Base-by-base conservation (phyloP, 495 filamentous ascomycete species). In the Penicillium coffeae region DNA sequence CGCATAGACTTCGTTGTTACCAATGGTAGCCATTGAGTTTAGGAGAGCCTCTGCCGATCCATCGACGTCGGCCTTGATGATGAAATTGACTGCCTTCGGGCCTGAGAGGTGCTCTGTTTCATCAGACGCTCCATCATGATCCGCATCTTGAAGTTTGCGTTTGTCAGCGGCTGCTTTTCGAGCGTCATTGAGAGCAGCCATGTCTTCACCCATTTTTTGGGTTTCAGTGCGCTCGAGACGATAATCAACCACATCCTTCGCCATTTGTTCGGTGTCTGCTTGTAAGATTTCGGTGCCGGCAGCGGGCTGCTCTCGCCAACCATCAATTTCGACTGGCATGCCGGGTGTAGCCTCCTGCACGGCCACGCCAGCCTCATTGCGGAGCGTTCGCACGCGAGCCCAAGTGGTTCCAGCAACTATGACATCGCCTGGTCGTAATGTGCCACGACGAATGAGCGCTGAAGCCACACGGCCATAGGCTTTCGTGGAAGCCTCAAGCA, bases 401-500 rank as follows among this genome's bases (percentile, higher is more conserved):
- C 88, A 95, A 0, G 89, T 88, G 8, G 74, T 77, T 16, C 93
- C 94, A 0, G 94, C 94, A 10, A 96, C 89, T 50, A 99, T 79
- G 48, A 87, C 77, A 62, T 95, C 87, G 7, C 94, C 93, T 0
- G 75, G 72, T 1, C 83, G 78, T 9, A 99, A 72, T 0, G 92
- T 96, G 32, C 94, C 94, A 19, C 89, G 81, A 48, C 88, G 84
- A 38, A 99, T 83, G 2, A 99, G 82, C 3, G 94, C 81, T 1
- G 94, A 96, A 20, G 94, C 91, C 19, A 90, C 86, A 46, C 88
- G 86, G 6, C 94, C 93, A 44, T 86, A 82, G 20, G 80, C 81
- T 69, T 94, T 95, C 21, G 92, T 90, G 19, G 83, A 87, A n/a
- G 86, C 89, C 69, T 99, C 94, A 7, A 99, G 77, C 0, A 97